Base-by-base conservation (phyloP, 768 basidiomycete species). In the Phlebiopsis flavidoalba region DNA sequence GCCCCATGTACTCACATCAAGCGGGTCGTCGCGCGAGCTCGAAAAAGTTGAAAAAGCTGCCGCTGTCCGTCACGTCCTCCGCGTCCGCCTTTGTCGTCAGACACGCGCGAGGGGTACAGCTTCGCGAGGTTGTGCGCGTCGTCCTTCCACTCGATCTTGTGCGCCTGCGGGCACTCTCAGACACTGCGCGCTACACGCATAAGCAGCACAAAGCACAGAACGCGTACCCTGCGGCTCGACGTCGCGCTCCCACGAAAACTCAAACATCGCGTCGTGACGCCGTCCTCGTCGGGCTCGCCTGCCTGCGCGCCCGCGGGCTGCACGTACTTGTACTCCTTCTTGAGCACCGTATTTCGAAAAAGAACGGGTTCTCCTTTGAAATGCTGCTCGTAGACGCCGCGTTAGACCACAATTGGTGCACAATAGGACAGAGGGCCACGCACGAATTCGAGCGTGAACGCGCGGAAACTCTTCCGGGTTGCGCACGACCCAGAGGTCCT, bases 11-110 rank as follows among this genome's bases (percentile, higher is more conserved):
- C 83, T 76, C 70, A 91, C 91, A 64, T 91, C 88, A 62, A 78
- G 82, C 14, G 83, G 80, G 69, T 93, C 91, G 43, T 76, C 69
- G n/a, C 11, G 79, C 77, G 62, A 79, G 69, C 73, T 89, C 91
- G 63, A 94, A 93, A 70, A 89, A 88, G 76, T 93, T 92, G 82
- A 94, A 94, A 78, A 94, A 92, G 69, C 86, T 91, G 59, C 92
- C 92, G 53, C 80, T 74, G 53, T 94, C 92, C 24, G 82, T 78
- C 46, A 80, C 75, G 57, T 80, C 65, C 35, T 87, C 87, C 24
- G 83, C 81, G 17, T 88, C 89, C 24, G 81, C 83, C n/a, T n/a
- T n/a, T n/a, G 8, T 84, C 85, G 53, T 78, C 85, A 35, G 70
- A 66, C 57, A 83, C 80, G 36, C 86, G 84, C 26, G 26, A n/a